phyloP scores from a whole-genome alignment of 1,284 basidiomycete species.

The Apiotrichum domesticum region DNA sequence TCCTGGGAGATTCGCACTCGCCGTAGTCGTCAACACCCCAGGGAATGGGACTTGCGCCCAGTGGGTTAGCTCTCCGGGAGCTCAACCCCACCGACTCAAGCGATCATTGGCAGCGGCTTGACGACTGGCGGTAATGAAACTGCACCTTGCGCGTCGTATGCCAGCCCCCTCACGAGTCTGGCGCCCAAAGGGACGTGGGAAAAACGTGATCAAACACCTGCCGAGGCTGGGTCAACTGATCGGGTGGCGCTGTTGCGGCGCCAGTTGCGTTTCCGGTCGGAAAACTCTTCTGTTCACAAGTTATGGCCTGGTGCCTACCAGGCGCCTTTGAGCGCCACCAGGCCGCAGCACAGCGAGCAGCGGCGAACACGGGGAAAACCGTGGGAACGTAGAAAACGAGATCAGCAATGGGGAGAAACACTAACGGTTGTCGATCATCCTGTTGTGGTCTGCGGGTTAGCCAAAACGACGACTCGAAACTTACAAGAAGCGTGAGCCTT shows the following conservation, averaged over 20 bases:
- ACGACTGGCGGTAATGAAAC: too few species aligned
- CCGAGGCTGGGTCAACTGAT: not conserved
- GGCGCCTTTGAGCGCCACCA: not conserved
- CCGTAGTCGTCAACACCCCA: not conserved
- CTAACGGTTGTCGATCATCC: slow-evolving; percentile 99
- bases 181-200: too few species aligned
- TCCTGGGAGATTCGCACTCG: not conserved
- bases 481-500: slow-evolving; percentile 79
- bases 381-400: slow-evolving; percentile 23
- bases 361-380: slow-evolving; percentile 5
- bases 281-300: not conserved
- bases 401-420: slow-evolving; percentile 47
- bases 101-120: too few species aligned
- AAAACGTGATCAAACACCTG: too few species aligned
- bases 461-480: slow-evolving; percentile 26
- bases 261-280: not conserved
- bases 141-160: too few species aligned
- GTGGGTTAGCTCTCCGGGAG: not conserved
- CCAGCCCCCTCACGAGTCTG: too few species aligned
- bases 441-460: slow-evolving; percentile 68
- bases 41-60: not conserved
- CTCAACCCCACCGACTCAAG: too few species aligned
- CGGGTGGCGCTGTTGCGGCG: not conserved
- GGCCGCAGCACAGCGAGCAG: slow-evolving; percentile 7
- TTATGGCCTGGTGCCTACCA: slow-evolving; percentile 1